phyloP scores from a whole-genome alignment of 2,329 filamentous ascomycete genomes.

The Apiospora kogelbergensis region DNA sequence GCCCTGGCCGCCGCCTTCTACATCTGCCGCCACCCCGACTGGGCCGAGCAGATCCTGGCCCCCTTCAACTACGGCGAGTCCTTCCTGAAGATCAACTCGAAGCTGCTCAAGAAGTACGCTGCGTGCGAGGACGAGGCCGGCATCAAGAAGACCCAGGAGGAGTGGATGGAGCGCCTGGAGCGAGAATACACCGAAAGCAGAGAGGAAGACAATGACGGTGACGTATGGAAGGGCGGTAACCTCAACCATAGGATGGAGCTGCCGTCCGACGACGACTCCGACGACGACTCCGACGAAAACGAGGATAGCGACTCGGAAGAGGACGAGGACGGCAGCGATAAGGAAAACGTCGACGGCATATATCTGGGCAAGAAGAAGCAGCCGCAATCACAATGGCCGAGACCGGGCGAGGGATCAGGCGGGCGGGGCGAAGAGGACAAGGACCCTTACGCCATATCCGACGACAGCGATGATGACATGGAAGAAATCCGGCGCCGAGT shows the following conservation, averaged over 20 bases:
- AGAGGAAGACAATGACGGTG: slow-evolving; percentile 63
- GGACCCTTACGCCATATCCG: slow-evolving; percentile 76
- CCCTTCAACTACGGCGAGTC: slow-evolving; percentile 86
- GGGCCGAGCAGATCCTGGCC: slow-evolving; percentile 80
- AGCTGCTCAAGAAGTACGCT: slow-evolving; percentile 80
- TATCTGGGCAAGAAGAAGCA: slow-evolving; percentile 60
- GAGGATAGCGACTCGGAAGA: slow-evolving; percentile 40
- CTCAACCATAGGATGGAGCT: slow-evolving; percentile 65
- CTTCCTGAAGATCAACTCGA: slow-evolving; percentile 88
- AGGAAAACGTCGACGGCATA: slow-evolving; percentile 55
- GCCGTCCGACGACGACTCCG: slow-evolving; percentile 54
- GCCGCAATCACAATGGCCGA: slow-evolving; percentile 31
- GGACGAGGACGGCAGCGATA: slow-evolving; percentile 45
- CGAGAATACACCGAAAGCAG: slow-evolving; percentile 83
- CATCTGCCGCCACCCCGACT: slow-evolving; percentile 89
- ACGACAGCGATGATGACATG: slow-evolving; percentile 80
- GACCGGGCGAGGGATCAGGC: slow-evolving; percentile 26
- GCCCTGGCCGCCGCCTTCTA: slow-evolving; percentile 89
- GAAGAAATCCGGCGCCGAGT: slow-evolving; percentile 87
- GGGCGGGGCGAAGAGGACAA: slow-evolving; percentile 44
- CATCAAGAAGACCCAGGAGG: slow-evolving; percentile 80
- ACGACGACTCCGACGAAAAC: slow-evolving; percentile 49
- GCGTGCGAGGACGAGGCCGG: slow-evolving; percentile 78
- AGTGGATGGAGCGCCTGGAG: slow-evolving; percentile 88
- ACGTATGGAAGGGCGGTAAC: slow-evolving; percentile 91